Evolutionary conservation across 257 asterid genomes (phyloP), one percentile per base, ranked within the genome.

Genomic region (Plectranthus barbatus): DNA sequence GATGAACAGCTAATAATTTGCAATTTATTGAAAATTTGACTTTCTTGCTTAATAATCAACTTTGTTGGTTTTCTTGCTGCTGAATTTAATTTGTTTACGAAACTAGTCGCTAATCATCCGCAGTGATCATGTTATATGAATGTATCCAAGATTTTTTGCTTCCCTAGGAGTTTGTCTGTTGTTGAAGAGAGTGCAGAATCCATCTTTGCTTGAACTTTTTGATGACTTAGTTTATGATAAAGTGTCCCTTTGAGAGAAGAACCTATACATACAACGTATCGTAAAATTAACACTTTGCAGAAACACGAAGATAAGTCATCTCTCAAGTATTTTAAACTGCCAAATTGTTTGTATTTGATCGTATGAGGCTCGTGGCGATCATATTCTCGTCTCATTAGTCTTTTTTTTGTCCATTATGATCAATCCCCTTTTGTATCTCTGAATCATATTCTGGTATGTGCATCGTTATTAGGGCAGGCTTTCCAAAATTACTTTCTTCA

Each of bases 201-300:
- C 54, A 75, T 62, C 80, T 70, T 77, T 78, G 77, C 77, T 74
- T 74, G 57, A 74, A 56, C 68, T 60, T 12, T 67, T 52, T 49
- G 71, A 77, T 74, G 51, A 56, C 75, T 64, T 64, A 34, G 63
- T 63, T 71, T 78, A 71, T 68, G 72, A 56, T 58, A 53, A 77
- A 78, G 74, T 56, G 36, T 15, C 53, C 40, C 60, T 77, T 76
- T 56, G 52, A 5, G 53, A 57, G 53, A 62, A 55, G 69, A 29
- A 26, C n/a, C n/a, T n/a, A 23, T 52, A 52, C 42, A 54, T 58
- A 7, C 39, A 33, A 33, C 52, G 8, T 72, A 15, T 50, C 46
- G n/a, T 58, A 66, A 37, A 60, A 40, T 51, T 36, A 37, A 52
- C 20, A 37, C n/a, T 15, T 59, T 66, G 9, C 21, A 20, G 36